These are phyloP conservation scores for Cyclotella distinguenda DNA, from an alignment of 108 stramenopile genomes.

Conservation along the genomic window DNA sequence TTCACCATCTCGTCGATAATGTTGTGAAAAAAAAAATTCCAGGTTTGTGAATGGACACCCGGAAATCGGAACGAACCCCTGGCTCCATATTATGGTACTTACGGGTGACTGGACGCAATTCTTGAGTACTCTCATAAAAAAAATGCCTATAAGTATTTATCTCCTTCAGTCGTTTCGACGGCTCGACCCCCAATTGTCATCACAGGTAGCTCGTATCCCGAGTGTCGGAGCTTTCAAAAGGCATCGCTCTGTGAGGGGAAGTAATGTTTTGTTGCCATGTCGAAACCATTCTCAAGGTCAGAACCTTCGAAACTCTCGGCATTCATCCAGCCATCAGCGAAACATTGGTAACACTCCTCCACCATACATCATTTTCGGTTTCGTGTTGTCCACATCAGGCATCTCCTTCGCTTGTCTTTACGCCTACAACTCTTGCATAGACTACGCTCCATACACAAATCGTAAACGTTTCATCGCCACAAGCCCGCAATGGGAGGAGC, in stretches of 20 bases:
- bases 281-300: slow-evolving; percentile 6
- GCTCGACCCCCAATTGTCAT: not conserved
- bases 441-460: slow-evolving; percentile 71
- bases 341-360: slow-evolving; percentile 6
- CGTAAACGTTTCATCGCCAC: slow-evolving; percentile 74
- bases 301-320: not conserved
- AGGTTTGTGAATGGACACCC: too few species aligned
- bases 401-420: slow-evolving; percentile 39
- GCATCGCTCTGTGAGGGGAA: not conserved
- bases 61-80: too few species aligned
- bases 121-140: too few species aligned
- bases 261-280: not conserved
- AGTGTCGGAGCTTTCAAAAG: not conserved
- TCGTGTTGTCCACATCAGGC: slow-evolving; percentile 34
- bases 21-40: too few species aligned
- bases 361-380: slow-evolving; percentile 15
- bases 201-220: not conserved
- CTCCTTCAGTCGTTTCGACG: not conserved
- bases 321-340: not conserved
- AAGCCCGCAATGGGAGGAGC: slow-evolving; percentile 50
- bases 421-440: slow-evolving; percentile 58
- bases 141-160: too few species aligned
- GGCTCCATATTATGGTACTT: too few species aligned
- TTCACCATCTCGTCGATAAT: too few species aligned
- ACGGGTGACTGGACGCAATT: too few species aligned